A percentile compares a stretch with the other conserved stretches of the same genome.
phyloP scores from a whole-genome alignment of 2,329 filamentous ascomycete genomes.

The Graphium sp. region DNA sequence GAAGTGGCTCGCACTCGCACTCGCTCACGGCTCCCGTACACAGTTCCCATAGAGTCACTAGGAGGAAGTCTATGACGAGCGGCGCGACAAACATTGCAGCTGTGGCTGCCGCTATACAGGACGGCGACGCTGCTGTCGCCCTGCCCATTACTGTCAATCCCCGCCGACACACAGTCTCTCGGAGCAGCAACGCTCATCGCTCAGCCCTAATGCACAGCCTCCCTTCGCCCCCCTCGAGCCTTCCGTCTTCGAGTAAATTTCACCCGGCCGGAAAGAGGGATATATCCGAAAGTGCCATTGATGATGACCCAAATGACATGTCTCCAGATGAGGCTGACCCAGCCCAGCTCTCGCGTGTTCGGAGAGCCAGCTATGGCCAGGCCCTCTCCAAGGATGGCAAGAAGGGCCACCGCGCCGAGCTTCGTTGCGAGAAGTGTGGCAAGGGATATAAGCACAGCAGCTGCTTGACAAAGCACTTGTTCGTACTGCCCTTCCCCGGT shows the following conservation, averaged over 20 bases:
- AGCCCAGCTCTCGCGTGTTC: conserved; percentile 30
- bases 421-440: conserved; percentile 94
- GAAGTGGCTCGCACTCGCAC: conserved; percentile 60
- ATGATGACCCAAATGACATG: conserved; percentile 47
- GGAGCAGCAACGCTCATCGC: conserved; percentile 28
- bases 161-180: conserved; percentile 7
- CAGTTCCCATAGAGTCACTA: conserved; percentile 59
- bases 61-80: conserved; percentile 71
- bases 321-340: conserved; percentile 35
- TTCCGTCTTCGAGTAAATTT: conserved; percentile 40
- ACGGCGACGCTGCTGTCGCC: conserved; percentile 13
- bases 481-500: conserved; percentile 44
- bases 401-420: conserved; percentile 66
- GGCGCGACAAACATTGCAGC: conserved; percentile 49
- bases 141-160: conserved; percentile 8
- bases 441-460: conserved; percentile 99
- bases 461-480: conserved; percentile 99
- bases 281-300: conserved; percentile 45
- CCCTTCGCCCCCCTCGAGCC: conserved; percentile 44
- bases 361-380: conserved; percentile 72
- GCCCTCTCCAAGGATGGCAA: conserved; percentile 63
- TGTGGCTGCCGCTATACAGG: conserved; percentile 50
- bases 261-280: conserved; percentile 30
- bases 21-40: conserved; percentile 49
- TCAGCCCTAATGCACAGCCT: conserved; percentile 1